Evolutionary conservation across 2,329 filamentous ascomycete species (phyloP), one percentile per base, ranked within the genome.

Genomic region (Cordyceps militaris): DNA sequence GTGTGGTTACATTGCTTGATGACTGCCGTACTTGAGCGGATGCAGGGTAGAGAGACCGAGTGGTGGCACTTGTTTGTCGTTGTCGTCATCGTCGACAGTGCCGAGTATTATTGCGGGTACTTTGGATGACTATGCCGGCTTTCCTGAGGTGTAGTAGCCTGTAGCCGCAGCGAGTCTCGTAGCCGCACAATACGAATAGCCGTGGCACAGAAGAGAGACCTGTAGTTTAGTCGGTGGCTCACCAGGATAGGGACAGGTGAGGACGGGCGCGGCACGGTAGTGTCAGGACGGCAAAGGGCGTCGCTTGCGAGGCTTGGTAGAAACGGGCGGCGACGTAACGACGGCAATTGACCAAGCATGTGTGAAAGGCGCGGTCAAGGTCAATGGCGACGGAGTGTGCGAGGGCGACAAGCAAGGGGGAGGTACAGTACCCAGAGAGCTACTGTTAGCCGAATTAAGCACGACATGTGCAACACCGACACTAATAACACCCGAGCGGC

Each of bases 1-100:
- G 28, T 44, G 55, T 51, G 46, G 55, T 57, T 51, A 44, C 46
- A 51, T 57, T 43, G 38, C 46, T 51, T 49, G 19, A 23, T 50
- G 26, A 50, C 26, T 50, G 44, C 54, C 36, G 34, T 24, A 14
- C 24, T 26, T 19, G 32, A 44, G 26, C 38, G 36, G 24, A 57
- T 51, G 34, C 46, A 47, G 16, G 55, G 19, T 43, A 43, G 40
- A 44, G 30, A 30, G 38, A 49, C 13, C 36, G 46, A 14, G 28
- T 23, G 38, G 52, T 38, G 36, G 50, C n/a, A 53, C 24, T 34
- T 11, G 10, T 1, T 24, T 4, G 40, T 24, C 5, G 21, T 24
- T 8, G 19, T 43, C 19, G 28, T 44, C 24, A 14, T 54, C 40
- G 28, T 28, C 26, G 26, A 28, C 16, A 43, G 40, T 14, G 24